phyloP scores from a whole-genome alignment of 768 basidiomycete genomes.

The Auriscalpium microsporum region DNA sequence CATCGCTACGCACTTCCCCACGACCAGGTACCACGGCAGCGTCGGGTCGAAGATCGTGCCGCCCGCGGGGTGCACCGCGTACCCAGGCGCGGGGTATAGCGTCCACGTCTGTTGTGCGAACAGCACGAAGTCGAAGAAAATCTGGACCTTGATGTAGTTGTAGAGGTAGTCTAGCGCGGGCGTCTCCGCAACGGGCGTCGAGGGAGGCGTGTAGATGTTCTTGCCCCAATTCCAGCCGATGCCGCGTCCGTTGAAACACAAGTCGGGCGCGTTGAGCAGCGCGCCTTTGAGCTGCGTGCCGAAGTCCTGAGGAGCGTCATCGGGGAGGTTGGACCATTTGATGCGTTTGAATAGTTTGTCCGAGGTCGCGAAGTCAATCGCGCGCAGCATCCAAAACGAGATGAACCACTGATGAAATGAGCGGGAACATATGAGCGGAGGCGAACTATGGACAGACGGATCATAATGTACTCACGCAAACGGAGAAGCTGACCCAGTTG shows the following conservation, averaged over 20 bases:
- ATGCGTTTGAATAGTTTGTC: conserved; percentile 7
- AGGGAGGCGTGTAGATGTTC: conserved; percentile 20
- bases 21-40: conserved; percentile 25
- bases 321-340: conserved; percentile 7
- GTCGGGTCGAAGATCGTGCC: conserved; percentile 31
- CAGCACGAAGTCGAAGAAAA: conserved; percentile 30
- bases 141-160: conserved; percentile 37
- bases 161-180: conserved; percentile 29
- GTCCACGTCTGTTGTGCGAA: conserved; percentile 13
- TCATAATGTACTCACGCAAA: conserved; percentile 4
- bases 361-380: conserved; percentile 6
- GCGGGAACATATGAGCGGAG: background rate
- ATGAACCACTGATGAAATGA: conserved; percentile 1
- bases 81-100: conserved; percentile 28
- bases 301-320: background rate
- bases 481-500: conserved; percentile 5
- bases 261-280: conserved; percentile 36
- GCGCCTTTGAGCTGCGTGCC: conserved; percentile 3
- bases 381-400: conserved; percentile 9
- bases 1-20: conserved; percentile 14
- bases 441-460: background rate
- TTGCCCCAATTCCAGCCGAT: conserved; percentile 54
- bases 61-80: conserved; percentile 19
- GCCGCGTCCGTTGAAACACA: conserved; percentile 45
- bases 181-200: conserved; percentile 27